Conservation (phyloP, 345 rosid species). For the Nephelium lappaceum region DNA sequence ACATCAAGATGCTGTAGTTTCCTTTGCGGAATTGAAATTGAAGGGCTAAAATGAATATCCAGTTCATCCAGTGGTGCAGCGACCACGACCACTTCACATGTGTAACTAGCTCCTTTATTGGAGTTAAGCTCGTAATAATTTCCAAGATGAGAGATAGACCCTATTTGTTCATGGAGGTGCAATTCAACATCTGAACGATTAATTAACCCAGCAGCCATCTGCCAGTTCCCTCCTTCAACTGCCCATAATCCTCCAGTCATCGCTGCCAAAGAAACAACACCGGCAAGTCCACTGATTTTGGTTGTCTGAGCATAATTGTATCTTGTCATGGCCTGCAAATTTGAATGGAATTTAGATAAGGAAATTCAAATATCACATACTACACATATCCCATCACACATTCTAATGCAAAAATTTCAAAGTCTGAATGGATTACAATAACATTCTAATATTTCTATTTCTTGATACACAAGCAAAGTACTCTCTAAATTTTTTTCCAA, state of each 20-base stretch:
- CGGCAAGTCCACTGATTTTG: conserved; percentile 85
- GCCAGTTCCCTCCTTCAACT: conserved; percentile 93
- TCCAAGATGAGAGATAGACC: conserved; percentile 60
- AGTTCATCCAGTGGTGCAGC: conserved; percentile 85
- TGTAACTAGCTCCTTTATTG: conserved; percentile 60
- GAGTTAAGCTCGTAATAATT: conserved; percentile 79
- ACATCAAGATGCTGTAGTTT: conserved; percentile 84
- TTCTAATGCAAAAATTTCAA: not conserved
- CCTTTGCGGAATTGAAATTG: conserved; percentile 68
- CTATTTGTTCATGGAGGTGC: conserved; percentile 69
- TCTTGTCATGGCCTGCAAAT: conserved; percentile 78
- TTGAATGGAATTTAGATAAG: not conserved
- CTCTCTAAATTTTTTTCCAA: too few species aligned
- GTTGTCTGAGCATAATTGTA: conserved; percentile 89
- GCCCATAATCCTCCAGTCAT: conserved; percentile 81
- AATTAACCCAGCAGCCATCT: conserved; percentile 83
- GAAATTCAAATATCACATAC: not conserved
- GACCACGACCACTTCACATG: conserved; percentile 64
- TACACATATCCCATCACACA: not conserved
- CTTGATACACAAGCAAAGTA: too few species aligned
- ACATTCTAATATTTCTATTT: not conserved
- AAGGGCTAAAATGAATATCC: conserved; percentile 65
- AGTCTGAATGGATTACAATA: not conserved
- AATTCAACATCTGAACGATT: conserved; percentile 66
- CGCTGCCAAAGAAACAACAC: conserved; percentile 91